phyloP scores from a whole-genome alignment of 441 rosid genomes.

The Pelargonium myrrhifolium region DNA sequence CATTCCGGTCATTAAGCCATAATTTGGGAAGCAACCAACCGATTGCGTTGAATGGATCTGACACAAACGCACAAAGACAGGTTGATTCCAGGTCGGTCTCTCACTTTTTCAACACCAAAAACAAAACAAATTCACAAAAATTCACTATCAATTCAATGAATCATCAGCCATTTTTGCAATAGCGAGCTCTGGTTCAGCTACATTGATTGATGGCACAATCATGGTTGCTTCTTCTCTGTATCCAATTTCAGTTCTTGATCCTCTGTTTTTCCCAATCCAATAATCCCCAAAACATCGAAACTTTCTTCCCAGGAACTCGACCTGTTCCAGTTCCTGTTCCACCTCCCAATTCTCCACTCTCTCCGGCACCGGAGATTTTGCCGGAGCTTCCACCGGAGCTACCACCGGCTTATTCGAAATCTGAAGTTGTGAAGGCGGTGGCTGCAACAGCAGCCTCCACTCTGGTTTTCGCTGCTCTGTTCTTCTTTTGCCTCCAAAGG shows the following conservation, averaged over 20 bases:
- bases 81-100: background rate
- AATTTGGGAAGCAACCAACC: conserved; percentile 12
- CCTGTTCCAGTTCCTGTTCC: conserved; percentile 15
- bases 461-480: conserved; percentile 39
- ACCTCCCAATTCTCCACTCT: background rate
- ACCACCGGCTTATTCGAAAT: conserved; percentile 17
- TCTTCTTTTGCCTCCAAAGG: conserved; percentile 43
- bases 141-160: background rate
- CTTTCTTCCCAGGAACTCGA: conserved; percentile 35
- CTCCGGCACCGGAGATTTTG: conserved; percentile 6
- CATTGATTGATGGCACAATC: conserved; percentile 12
- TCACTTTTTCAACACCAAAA: background rate
- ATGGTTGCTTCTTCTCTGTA: conserved; percentile 34
- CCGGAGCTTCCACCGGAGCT: conserved; percentile 14
- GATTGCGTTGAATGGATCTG: conserved; percentile 19
- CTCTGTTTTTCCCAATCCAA: conserved; percentile 40
- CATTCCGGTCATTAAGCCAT: conserved; percentile 3
- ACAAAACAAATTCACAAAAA: background rate
- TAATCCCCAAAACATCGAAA: conserved; percentile 54
- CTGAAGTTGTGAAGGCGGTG: conserved; percentile 49
- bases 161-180: too few relatives aligned
- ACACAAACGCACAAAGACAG: background rate
- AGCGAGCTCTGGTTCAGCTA: too few relatives aligned
- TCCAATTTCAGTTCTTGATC: conserved; percentile 17
- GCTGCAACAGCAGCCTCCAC: conserved; percentile 59